These are phyloP conservation scores for Periconia sp. DNA, from an alignment of 2,329 filamentous ascomycete species.

Conservation along the genomic window DNA sequence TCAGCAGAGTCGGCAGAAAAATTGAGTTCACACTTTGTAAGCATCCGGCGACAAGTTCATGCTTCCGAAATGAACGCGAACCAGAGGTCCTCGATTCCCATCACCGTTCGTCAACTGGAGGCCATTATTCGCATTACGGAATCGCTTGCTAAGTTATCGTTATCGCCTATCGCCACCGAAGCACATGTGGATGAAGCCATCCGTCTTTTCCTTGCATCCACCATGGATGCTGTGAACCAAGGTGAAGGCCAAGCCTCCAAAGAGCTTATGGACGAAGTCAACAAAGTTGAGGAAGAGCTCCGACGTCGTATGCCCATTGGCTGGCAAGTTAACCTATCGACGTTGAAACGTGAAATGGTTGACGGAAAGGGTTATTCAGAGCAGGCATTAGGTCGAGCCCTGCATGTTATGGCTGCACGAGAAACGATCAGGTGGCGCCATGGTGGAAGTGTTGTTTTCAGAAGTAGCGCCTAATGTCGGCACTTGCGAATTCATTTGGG, in stretches of 20 bases:
- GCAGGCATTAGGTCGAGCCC: slow-evolving; percentile 77
- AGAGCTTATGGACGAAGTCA: slow-evolving; percentile 87
- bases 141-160: slow-evolving; percentile 85
- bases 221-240: slow-evolving; percentile 96
- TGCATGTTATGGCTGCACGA: slow-evolving; percentile 82
- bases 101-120: slow-evolving; percentile 95
- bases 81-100: slow-evolving; percentile 88
- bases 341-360: slow-evolving; percentile 85
- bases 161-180: slow-evolving; percentile 85
- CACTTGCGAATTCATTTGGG: background rate
- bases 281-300: slow-evolving; percentile 85
- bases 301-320: slow-evolving; percentile 86
- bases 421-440: slow-evolving; percentile 84
- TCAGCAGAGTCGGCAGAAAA: slow-evolving; percentile 92
- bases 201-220: slow-evolving; percentile 90
- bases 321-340: slow-evolving; percentile 89
- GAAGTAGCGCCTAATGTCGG: slow-evolving; percentile 62
- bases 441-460: slow-evolving; percentile 73
- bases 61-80: slow-evolving; percentile 88
- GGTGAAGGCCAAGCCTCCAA: slow-evolving; percentile 77
- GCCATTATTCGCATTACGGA: slow-evolving; percentile 97
- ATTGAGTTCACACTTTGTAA: slow-evolving; percentile 94
- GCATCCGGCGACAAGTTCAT: slow-evolving; percentile 91
- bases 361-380: slow-evolving; percentile 90
- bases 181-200: slow-evolving; percentile 96